These are phyloP conservation scores for Helenozyma rhizophorensis DNA, from an alignment of 805 yeast genomes.

Conservation along the genomic window DNA sequence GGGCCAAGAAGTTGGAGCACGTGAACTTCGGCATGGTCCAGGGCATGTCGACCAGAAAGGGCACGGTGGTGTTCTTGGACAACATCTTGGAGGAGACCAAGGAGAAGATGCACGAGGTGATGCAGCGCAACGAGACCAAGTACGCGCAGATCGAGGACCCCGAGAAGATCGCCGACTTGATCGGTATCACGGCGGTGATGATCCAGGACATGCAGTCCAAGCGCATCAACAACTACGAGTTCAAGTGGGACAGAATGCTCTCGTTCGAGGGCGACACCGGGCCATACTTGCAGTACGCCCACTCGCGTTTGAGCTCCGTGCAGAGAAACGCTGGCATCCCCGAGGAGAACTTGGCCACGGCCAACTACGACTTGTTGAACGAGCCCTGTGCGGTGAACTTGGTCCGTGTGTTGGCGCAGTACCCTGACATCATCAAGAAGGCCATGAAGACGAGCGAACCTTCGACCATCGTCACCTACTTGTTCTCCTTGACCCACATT, in stretches of 20 bases:
- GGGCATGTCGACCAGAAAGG: constrained; percentile 98
- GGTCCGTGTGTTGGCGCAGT: constrained; percentile 76
- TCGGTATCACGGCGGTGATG: constrained; percentile 97
- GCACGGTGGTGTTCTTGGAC: constrained; percentile 97
- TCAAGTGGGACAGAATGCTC: constrained; percentile 97
- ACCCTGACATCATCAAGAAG: constrained; percentile 83
- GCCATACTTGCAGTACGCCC: constrained; percentile 97
- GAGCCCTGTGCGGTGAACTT: constrained; percentile 71
- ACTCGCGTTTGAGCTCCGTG: constrained; percentile 91
- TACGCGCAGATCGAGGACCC: constrained; percentile 93
- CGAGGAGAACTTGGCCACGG: constrained; percentile 39
- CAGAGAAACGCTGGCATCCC: constrained; percentile 69
- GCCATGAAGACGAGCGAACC: constrained; percentile 88
- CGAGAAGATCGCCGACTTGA: constrained; percentile 88
- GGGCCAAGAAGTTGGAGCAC: constrained; percentile 80
- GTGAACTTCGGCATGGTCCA: constrained; percentile 96
- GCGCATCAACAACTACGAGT: constrained; percentile 92
- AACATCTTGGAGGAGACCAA: constrained; percentile 89
- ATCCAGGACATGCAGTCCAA: constrained; percentile 98
- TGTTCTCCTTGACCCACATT: constrained; percentile 87
- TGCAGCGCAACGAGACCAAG: constrained; percentile 87
- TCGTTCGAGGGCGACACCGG: constrained; percentile 99
- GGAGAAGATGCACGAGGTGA: constrained; percentile 92
- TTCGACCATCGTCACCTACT: constrained; percentile 86
- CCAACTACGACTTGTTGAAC: constrained; percentile 57